These are phyloP conservation scores for Aureobasidium subglaciale DNA, from an alignment of 2,329 filamentous ascomycete genomes.

Conservation along the genomic window DNA sequence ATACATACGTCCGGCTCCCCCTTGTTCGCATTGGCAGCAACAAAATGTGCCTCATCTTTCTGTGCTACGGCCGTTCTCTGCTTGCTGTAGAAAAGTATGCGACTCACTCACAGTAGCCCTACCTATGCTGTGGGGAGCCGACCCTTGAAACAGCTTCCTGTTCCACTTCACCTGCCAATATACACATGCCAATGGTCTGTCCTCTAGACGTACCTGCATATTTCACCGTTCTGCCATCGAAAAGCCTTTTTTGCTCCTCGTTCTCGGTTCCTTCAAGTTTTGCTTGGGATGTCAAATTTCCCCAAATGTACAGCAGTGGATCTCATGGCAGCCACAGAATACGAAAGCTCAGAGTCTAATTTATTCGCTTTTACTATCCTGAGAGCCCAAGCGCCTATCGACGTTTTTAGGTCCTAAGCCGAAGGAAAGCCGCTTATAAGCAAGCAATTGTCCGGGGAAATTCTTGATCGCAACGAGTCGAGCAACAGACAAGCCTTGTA, in stretches of 20 bases:
- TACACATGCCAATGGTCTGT: not conserved
- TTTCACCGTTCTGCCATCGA: not conserved
- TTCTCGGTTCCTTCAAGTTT: not conserved
- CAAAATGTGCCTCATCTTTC: not conserved
- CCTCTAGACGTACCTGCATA: conserved; percentile 2
- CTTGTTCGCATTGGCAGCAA: not conserved
- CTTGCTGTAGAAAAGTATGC: conserved; percentile 1
- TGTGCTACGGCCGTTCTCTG: conserved; percentile 5
- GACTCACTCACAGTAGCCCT: not conserved
- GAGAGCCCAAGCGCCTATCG: not conserved
- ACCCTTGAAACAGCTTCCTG: not conserved
- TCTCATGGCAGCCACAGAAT: conserved; percentile 8
- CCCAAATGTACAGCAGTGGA: not conserved
- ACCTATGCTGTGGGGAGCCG: conserved; percentile 13
- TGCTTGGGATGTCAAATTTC: not conserved
- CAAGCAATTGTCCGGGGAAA: not conserved
- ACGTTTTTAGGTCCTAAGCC: conserved; percentile 1
- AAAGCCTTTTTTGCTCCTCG: not conserved
- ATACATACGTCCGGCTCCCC: conserved; percentile 10
- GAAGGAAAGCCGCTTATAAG: conserved; percentile 8
- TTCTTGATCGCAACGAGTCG: not conserved
- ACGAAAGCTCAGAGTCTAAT: conserved; percentile 11
- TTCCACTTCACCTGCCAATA: not conserved
- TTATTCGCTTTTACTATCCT: not conserved
- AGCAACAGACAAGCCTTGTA: not conserved